Conservation (phyloP, 495 filamentous ascomycete species). For the Podospora bellae-mahoneyi region DNA sequence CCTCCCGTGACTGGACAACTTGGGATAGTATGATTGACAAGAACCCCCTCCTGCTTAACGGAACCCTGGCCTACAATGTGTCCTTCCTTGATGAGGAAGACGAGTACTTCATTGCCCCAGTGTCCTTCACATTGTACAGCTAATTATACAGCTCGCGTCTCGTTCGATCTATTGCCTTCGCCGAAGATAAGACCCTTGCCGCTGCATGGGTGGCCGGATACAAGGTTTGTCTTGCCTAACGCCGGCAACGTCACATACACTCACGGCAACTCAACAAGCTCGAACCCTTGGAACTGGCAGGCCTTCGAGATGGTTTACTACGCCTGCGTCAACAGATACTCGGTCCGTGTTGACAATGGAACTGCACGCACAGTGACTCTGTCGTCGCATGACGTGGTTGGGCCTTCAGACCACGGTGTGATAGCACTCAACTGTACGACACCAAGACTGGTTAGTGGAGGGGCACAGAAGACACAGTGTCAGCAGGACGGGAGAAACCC, state of each 20-base stretch:
- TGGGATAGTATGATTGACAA: constrained; percentile 9
- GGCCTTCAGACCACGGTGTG: background rate
- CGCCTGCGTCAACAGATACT: constrained; percentile 16
- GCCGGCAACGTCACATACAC: constrained; percentile 13
- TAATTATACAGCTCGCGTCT: constrained; percentile 12
- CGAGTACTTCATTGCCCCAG: constrained; percentile 13
- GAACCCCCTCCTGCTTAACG: constrained; percentile 10
- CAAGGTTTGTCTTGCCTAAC: constrained; percentile 14
- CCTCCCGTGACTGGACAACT: constrained; percentile 11
- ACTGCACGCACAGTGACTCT: constrained; percentile 1
- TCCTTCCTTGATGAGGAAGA: constrained; percentile 10
- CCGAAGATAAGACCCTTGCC: constrained; percentile 11
- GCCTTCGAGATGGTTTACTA: constrained; percentile 15
- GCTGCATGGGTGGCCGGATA: constrained; percentile 13
- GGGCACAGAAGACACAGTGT: constrained; percentile 8
- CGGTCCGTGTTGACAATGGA: constrained; percentile 9
- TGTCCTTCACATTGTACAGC: constrained; percentile 16
- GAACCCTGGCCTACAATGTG: constrained; percentile 17
- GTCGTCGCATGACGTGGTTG: constrained; percentile 6
- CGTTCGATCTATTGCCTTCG: constrained; percentile 10
- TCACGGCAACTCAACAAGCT: constrained; percentile 7
- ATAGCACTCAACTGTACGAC: constrained; percentile 12
- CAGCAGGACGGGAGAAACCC: background rate
- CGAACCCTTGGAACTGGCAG: constrained; percentile 14
- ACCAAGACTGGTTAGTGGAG: constrained; percentile 10